Evolutionary conservation across 352 stramenopile species (phyloP), one percentile per base, ranked within the genome.

Genomic region (Peronospora farinosa): DNA sequence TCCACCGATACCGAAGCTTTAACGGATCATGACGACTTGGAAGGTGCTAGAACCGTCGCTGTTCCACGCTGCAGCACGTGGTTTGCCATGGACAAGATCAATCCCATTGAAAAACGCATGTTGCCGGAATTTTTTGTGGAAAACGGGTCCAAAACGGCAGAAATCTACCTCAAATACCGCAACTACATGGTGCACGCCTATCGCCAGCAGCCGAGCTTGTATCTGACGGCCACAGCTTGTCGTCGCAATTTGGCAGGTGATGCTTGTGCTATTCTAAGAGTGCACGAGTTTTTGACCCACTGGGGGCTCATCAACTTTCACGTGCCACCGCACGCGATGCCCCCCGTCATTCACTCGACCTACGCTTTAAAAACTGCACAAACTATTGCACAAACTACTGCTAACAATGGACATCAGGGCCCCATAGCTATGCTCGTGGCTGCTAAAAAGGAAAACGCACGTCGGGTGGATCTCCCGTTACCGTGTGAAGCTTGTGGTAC

Each of bases 301-400:
- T 92, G 82, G 82, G 82, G 82, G 0, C 61, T 92, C 37, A 92
- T 92, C 42, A 92, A 92, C 63, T 92, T 85, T 58, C 66, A 86
- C 60, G 82, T 92, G 4, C 78, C 78, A 9, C 77, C 78, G 3
- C 78, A 90, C 40, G 71, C 74, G 8, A 79, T 85, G 67, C 74
- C 71, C 0, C 69, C 75, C 5, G 42, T 72, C 1, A 39, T 75
- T 0, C 68, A 85, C 55, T 57, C 74, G 13, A 86, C 86, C 39
- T 91, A 87, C 51, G 59, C 72, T 33, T 55, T 72, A 0, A 60
- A 59, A 19, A 46, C 46, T 16, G 38, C 37, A 2, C 38, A 57
- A 5, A 40, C 8, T 12, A 46, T 43, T 16, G 38, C 37, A 2
- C 38, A 57, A 5, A 40, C 8, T 12, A 57, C 19, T 16, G n/a